Evolutionary conservation across 768 basidiomycete genomes (phyloP).

Genomic region (Strobilomyces echinocephalus): DNA sequence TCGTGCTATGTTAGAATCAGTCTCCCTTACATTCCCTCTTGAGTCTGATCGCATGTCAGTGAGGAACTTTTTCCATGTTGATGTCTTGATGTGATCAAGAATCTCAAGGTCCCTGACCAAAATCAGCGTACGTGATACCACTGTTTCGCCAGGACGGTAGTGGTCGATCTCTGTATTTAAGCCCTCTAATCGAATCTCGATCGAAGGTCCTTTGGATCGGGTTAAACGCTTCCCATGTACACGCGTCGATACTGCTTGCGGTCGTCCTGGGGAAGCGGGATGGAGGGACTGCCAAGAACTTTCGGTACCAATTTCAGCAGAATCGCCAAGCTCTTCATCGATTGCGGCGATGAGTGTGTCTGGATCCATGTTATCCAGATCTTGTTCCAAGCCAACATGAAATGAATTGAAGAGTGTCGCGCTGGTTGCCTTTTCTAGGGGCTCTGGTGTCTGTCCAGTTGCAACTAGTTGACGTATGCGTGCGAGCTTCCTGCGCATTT

Average conservation of each 20-base stretch:
- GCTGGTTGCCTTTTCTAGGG: slow-evolving; percentile 64
- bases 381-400: slow-evolving; percentile 84
- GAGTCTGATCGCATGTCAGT: slow-evolving; percentile 81
- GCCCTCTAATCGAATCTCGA: slow-evolving; percentile 75
- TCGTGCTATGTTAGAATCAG: slow-evolving; percentile 90
- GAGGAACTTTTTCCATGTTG: slow-evolving; percentile 97
- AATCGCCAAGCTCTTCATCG: slow-evolving; percentile 82
- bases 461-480: slow-evolving; percentile 92
- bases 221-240: slow-evolving; percentile 58
- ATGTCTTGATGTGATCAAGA: slow-evolving; percentile 95
- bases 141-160: slow-evolving; percentile 48
- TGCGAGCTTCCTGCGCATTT: slow-evolving; percentile 78
- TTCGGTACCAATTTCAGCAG: slow-evolving; percentile 67
- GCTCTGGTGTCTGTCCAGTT: slow-evolving; percentile 80
- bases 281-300: slow-evolving; percentile 91
- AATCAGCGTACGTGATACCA: slow-evolving; percentile 63
- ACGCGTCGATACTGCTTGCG: slow-evolving; percentile 32
- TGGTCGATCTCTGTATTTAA: slow-evolving; percentile 64
- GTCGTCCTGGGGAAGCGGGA: slow-evolving; percentile 42
- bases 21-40: slow-evolving; percentile 84
- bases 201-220: slow-evolving; percentile 71
- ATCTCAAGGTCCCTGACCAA: slow-evolving; percentile 79
- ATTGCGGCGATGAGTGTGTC: slow-evolving; percentile 83
- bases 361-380: slow-evolving; percentile 69
- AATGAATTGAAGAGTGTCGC: slow-evolving; percentile 89